Percentiles rank a stretch among this genome's conserved stretches.
phyloP scores from a whole-genome alignment of 768 basidiomycete species.

The Xerocomellus dryophilus region DNA sequence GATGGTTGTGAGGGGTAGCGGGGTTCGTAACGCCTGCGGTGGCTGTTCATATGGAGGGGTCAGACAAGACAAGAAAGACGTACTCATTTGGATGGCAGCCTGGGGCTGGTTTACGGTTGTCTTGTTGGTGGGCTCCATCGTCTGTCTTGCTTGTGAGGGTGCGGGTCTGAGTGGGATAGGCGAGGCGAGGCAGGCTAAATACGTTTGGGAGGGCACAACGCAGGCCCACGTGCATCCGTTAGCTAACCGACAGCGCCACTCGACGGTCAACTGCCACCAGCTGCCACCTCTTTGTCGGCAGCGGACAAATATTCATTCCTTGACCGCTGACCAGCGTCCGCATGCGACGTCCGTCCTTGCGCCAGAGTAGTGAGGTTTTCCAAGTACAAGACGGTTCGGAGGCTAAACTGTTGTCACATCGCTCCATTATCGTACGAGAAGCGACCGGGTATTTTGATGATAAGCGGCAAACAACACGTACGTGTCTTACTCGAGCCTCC shows the following conservation, averaged over 20 bases:
- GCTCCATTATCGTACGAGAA: neutral
- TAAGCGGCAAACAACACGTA: neutral
- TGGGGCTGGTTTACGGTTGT: slow-evolving; percentile 53
- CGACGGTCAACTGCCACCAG: neutral
- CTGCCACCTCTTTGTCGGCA: neutral
- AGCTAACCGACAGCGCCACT: slow-evolving; percentile 9
- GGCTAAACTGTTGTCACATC: no score
- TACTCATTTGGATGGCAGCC: slow-evolving; percentile 62
- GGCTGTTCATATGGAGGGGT: neutral
- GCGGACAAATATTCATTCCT: neutral
- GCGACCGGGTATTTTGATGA: neutral
- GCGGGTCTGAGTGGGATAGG: neutral
- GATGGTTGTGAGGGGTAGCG: slow-evolving; percentile 40
- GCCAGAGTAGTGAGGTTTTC: no score
- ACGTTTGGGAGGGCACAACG: neutral
- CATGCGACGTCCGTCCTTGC: no score
- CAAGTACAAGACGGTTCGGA: no score
- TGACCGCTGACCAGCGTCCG: neutral
- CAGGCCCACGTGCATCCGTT: slow-evolving; percentile 14
- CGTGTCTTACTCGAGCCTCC: neutral
- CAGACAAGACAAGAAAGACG: slow-evolving; percentile 21
- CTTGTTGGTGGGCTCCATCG: slow-evolving; percentile 33
- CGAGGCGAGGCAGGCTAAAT: slow-evolving; percentile 12
- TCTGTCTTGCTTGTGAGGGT: slow-evolving; percentile 26
- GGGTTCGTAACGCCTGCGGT: slow-evolving; percentile 46